phyloP scores from a whole-genome alignment of 148 eudicot species.

The Rhododendron williamsianum region DNA sequence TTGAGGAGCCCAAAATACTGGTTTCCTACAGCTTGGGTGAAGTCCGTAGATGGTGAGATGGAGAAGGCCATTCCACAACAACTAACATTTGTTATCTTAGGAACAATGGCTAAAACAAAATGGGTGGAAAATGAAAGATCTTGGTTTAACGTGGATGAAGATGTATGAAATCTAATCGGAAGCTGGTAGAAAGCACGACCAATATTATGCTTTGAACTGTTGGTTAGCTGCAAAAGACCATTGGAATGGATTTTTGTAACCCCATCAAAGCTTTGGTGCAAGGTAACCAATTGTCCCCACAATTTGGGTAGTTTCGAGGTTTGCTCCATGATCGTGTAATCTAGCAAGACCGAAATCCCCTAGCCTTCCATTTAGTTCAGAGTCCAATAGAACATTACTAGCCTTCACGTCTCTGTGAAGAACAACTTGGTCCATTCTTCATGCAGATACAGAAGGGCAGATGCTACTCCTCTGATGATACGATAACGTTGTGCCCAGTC shows the following conservation, averaged over 20 bases:
- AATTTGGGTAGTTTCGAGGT: no score
- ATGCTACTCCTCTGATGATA: no score
- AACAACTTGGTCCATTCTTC: no score
- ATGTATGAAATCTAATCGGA: neutral
- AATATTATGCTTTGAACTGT: neutral
- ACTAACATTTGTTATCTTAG: neutral
- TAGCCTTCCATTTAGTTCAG: no score
- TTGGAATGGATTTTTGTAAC: conserved; percentile 7
- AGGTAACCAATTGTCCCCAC: no score
- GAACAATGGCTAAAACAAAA: neutral
- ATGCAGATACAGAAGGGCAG: no score
- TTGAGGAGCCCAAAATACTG: conserved; percentile 20
- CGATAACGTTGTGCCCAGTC: no score
- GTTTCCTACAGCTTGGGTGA: neutral
- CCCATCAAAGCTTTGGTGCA: no score
- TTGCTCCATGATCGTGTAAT: no score
- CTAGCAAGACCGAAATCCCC: no score
- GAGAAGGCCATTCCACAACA: conserved; percentile 17
- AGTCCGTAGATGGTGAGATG: conserved; percentile 15
- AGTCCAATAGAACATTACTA: no score
- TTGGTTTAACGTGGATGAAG: neutral
- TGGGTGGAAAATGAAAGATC: neutral
- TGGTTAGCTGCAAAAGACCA: conserved; percentile 18
- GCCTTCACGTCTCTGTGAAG: no score
- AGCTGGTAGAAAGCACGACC: conserved; percentile 22